Percentiles rank a stretch among this genome's conserved stretches.
Evolutionary conservation across 2,329 filamentous ascomycete species (phyloP).

Genomic region (Juglanconis oblonga): DNA sequence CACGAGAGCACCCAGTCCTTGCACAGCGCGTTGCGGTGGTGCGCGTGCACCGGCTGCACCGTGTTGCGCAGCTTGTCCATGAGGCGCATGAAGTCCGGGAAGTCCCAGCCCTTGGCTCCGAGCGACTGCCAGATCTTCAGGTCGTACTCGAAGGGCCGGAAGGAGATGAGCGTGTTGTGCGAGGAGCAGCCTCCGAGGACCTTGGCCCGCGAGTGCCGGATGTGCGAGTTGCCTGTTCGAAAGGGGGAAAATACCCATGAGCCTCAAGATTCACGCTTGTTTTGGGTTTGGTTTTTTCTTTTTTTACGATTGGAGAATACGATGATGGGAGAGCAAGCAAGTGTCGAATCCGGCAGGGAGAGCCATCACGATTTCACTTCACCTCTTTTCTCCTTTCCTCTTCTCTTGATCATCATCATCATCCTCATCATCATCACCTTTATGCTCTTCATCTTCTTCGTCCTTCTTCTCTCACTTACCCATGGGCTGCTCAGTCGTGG

Average conservation of each 20-base stretch:
- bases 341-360: neutral
- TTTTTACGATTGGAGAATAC: neutral
- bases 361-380: neutral
- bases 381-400: neutral
- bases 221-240: conserved; percentile 74
- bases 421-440: too few relatives aligned
- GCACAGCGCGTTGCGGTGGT: conserved; percentile 87
- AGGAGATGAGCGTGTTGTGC: conserved; percentile 91
- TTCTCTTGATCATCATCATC: neutral
- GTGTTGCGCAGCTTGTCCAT: conserved; percentile 84
- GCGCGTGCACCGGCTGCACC: conserved; percentile 81
- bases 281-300: neutral
- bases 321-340: neutral
- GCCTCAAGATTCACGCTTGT: conserved; percentile 4
- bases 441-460: too few relatives aligned
- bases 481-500: conserved; percentile 84
- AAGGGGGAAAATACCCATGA: conserved; percentile 1
- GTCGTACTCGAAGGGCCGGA: conserved; percentile 88
- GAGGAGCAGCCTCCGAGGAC: conserved; percentile 90
- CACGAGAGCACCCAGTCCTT: conserved; percentile 85
- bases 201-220: conserved; percentile 88
- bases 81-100: conserved; percentile 77
- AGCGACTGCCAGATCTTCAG: conserved; percentile 78
- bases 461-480: conserved; percentile 36
- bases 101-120: conserved; percentile 83